Percentiles rank a stretch among this genome's conserved stretches.
Evolutionary conservation across 257 asterid genomes (phyloP).

Genomic region (Striga asiatica): DNA sequence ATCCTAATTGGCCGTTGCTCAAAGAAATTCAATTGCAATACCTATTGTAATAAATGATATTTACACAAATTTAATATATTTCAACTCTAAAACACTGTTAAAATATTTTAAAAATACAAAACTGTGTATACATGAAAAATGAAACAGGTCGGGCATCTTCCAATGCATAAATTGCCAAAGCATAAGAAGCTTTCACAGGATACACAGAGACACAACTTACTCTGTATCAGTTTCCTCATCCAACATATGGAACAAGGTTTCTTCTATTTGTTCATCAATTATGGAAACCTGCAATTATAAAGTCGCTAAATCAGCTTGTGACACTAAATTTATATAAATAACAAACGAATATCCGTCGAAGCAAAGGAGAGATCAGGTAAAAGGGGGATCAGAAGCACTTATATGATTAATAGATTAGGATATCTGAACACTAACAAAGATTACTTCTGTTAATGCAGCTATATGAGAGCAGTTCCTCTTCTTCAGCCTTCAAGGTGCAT

Average conservation of each 20-base stretch:
- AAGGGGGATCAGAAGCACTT: slow-evolving; percentile 4
- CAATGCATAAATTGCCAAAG: slow-evolving; percentile 9
- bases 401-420: slow-evolving; percentile 6
- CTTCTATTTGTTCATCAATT: slow-evolving; percentile 80
- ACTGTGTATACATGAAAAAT: neutral
- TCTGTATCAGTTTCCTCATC: slow-evolving; percentile 96
- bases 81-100: neutral
- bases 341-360: neutral
- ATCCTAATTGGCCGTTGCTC: neutral
- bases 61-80: too few relatives aligned
- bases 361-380: slow-evolving; percentile 2
- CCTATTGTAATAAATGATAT: too few relatives aligned
- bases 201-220: slow-evolving; percentile 40
- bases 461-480: neutral
- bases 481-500: neutral
- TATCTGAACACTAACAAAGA: slow-evolving; percentile 8
- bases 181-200: slow-evolving; percentile 2
- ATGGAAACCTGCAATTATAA: slow-evolving; percentile 59
- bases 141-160: neutral
- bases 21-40: too few relatives aligned
- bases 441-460: neutral
- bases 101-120: neutral
- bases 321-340: neutral
- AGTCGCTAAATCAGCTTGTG: slow-evolving; percentile 15
- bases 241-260: slow-evolving; percentile 87